Evolutionary conservation across 2,329 filamentous ascomycete species (phyloP), one percentile per base, ranked within the genome.

Genomic region (Aspergillus bombycis): DNA sequence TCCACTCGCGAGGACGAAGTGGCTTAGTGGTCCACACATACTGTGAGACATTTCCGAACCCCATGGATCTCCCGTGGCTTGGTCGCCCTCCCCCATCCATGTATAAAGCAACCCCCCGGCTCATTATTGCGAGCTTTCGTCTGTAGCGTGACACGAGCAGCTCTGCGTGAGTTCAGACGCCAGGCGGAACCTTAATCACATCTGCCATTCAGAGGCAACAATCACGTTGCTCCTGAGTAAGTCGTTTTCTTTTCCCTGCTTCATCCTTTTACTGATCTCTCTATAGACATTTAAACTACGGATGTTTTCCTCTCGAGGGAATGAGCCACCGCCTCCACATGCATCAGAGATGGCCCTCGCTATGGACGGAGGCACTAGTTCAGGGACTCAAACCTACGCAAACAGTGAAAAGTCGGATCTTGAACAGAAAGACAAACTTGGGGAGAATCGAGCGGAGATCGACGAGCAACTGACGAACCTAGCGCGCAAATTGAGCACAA

Each of bases 401-500:
- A 53, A 16, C 50, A 53, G 50, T 16, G 30, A 32, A 23, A 19
- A n/a, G n/a, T 53, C 30, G 8, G 50, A 14, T n/a, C 11, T 34
- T 10, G 28, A 34, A 53, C 28, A 53, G 50, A 53, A 53, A 21
- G 30, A 34, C 19, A 34, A 32, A 53, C 14, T 55, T 26, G 41
- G 23, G 3, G 16, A 53, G 10, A 14, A 41, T 3, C 23, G 34
- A 16, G 32, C 26, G 7, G 36, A 57, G 19, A 19, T 21, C 41
- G 56, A 65, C 11, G 57, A 58, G 9, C 54, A 53, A 11, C 32
- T 65, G 6, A 48, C 54, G 4, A n/a, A 55, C 16, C 30, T 66
- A 19, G 65, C 65, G 30, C 65, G 65, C 23, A 60, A 58, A 6
- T 16, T 63, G 12, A 61, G 46, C 34, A 26, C 21, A 10, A 57